Evolutionary conservation across 768 basidiomycete genomes (phyloP).

Genomic region (Scleroderma citrinum): DNA sequence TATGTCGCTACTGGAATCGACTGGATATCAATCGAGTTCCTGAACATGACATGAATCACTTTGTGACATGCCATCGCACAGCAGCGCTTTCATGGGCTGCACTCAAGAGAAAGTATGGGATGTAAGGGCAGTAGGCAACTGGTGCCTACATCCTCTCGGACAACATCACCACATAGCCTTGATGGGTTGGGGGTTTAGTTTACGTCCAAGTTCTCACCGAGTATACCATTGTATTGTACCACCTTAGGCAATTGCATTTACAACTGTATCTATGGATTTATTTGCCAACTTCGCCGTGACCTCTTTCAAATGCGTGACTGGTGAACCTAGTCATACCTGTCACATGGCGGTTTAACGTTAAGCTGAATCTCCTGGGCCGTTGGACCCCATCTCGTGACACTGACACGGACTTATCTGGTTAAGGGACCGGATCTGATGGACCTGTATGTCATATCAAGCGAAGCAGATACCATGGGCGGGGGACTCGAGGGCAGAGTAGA

Average conservation of each 20-base stretch:
- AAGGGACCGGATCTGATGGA: background rate
- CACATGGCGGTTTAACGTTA: no score
- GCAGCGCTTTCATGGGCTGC: constrained; percentile 71
- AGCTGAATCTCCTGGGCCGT: background rate
- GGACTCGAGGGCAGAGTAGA: no score
- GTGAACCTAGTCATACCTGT: constrained; percentile 1
- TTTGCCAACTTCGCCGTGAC: background rate
- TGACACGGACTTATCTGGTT: background rate
- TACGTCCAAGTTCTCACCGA: background rate
- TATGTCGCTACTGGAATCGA: constrained; percentile 73
- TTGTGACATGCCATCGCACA: constrained; percentile 53
- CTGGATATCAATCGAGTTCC: constrained; percentile 84
- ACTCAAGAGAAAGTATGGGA: constrained; percentile 68
- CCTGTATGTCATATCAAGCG: background rate
- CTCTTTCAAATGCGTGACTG: constrained; percentile 1
- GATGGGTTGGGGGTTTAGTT: constrained; percentile 13
- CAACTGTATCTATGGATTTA: constrained; percentile 1
- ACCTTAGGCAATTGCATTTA: constrained; percentile 13
- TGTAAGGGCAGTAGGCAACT: constrained; percentile 26
- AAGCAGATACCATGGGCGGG: no score
- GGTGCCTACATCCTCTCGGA: no score
- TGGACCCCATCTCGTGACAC: background rate
- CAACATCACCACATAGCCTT: constrained; percentile 11
- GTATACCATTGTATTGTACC: constrained; percentile 16
- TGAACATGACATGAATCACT: constrained; percentile 79